phyloP scores from a whole-genome alignment of 2,329 filamentous ascomycete genomes.

The Alternaria panax region DNA sequence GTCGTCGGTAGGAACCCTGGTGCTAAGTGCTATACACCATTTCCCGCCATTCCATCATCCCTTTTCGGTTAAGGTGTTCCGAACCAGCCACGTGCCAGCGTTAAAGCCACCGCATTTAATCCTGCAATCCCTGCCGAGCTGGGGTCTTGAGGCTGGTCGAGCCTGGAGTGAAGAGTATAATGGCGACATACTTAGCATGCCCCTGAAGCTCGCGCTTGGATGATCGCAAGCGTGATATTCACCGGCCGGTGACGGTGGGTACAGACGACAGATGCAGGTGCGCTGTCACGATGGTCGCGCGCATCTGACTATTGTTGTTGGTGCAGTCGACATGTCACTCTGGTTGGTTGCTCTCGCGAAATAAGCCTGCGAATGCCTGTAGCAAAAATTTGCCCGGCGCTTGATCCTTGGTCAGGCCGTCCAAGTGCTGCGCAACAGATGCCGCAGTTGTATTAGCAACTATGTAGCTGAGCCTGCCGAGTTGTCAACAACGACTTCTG shows the following conservation, averaged over 20 bases:
- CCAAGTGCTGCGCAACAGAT: background rate
- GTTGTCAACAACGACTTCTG: background rate
- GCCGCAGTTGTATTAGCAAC: background rate
- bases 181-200: background rate
- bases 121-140: background rate
- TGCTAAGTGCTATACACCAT: constrained; percentile 1
- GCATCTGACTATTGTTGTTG: constrained; percentile 1
- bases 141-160: background rate
- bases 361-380: background rate
- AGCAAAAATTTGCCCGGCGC: background rate
- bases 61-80: background rate
- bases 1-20: background rate
- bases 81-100: background rate
- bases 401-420: background rate
- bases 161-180: background rate
- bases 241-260: constrained; percentile 10
- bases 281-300: constrained; percentile 8
- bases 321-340: background rate
- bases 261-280: constrained; percentile 8
- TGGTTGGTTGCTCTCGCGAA: background rate
- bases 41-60: background rate
- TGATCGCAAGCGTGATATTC: background rate
- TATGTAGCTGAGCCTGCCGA: background rate
- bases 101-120: constrained; percentile 1
- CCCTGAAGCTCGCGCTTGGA: background rate